Evolutionary conservation across 139 green algal genomes (phyloP), one percentile per base, ranked within the genome.

Genomic region (Asterochloris erici): DNA sequence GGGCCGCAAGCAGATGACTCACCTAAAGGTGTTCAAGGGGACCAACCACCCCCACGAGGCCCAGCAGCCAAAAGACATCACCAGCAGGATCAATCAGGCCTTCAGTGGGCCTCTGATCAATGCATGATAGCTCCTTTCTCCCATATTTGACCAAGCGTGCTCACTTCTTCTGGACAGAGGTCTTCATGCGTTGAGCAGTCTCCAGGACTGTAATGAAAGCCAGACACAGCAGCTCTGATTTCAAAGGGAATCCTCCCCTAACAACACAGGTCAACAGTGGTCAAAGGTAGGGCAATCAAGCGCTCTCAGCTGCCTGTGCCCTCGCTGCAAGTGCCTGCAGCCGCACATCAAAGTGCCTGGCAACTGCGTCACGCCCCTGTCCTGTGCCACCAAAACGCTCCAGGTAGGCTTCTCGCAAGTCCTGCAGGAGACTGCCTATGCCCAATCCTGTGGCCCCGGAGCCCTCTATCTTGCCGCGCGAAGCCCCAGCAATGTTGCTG

Each of bases 1-100:
- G 27, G 97, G 97, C 24, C 88, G 89, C 28, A 71, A 90, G 71
- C 93, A 99, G 68, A 94, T 94, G 83, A 91, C 88, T 74, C 96
- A 99, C 90, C 90, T 99, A 27, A 99, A 99, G 95, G 93, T 96
- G 68, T 99, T 93, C 92, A 94, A 94, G 86, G 97, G 96, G 27
- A 12, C 89, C 17, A 84, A 85, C 16, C 97, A 99, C 91, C 95
- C 95, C 0, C 97, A 99, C 87, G 87, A 87, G 47, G 97, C 97
- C 60, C 97, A 99, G 91, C 86, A 95, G 86, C 95, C 97, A 27
- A 79, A 87, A 0, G 94, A 98, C 88, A 95, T 98, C 89, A 98
- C 96, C 28, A 77, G 76, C 61, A 81, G 91, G 78, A 94, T 98
- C 86, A 86, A 84, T 79, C 73, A 86, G 62, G 95, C 92, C 84